phyloP scores from a whole-genome alignment of 2,329 filamentous ascomycete genomes.

The Pseudofabraea citricarpa region DNA sequence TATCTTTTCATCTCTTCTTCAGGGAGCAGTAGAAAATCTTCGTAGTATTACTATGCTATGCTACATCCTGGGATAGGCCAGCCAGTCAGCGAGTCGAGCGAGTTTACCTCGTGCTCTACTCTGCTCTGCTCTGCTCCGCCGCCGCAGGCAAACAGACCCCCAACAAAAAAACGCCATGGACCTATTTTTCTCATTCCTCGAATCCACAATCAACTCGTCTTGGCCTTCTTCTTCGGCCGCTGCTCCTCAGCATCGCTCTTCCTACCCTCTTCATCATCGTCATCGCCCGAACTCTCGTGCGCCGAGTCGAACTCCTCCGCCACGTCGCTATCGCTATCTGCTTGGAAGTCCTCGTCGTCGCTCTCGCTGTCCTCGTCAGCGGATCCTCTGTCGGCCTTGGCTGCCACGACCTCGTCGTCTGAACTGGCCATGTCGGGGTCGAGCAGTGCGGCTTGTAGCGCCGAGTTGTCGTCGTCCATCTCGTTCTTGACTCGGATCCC shows the following conservation, averaged over 20 bases:
- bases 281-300: constrained; percentile 78
- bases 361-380: constrained; percentile 96
- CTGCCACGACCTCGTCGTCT: constrained; percentile 73
- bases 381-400: constrained; percentile 73
- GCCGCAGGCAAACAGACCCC: too few species aligned
- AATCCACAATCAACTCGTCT: constrained; percentile 14
- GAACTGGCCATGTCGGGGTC: constrained; percentile 70
- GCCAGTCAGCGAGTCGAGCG: too few species aligned
- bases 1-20: too few species aligned
- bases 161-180: background rate
- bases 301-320: constrained; percentile 93
- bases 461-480: constrained; percentile 77
- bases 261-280: constrained; percentile 58
- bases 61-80: too few species aligned
- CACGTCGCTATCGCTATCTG: constrained; percentile 88
- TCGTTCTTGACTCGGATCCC: constrained; percentile 96
- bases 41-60: too few species aligned
- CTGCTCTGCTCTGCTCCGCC: too few species aligned
- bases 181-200: background rate
- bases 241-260: constrained; percentile 55
- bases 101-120: too few species aligned
- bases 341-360: constrained; percentile 92
- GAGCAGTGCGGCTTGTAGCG: constrained; percentile 76
- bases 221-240: constrained; percentile 44
- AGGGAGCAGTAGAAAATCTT: too few species aligned